phyloP scores from a whole-genome alignment of 768 basidiomycete species.

The Rhodotorula paludigena region DNA sequence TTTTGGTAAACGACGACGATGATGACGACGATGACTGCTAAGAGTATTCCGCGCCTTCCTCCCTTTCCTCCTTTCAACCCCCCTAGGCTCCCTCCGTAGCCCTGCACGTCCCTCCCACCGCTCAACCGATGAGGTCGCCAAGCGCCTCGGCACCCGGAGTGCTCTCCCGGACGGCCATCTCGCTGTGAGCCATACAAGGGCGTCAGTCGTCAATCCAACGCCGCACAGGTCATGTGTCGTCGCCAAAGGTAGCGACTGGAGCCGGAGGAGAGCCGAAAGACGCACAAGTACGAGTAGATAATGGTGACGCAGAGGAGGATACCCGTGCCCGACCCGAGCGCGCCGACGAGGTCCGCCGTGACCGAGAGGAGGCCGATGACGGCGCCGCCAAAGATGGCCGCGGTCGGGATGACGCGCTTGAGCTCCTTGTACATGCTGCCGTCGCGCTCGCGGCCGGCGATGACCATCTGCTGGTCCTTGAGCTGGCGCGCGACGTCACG shows the following conservation, averaged over 20 bases:
- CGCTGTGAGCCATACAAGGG: neutral
- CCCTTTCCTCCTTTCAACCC: neutral
- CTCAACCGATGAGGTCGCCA: slow-evolving; percentile 8
- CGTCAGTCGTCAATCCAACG: too few relatives aligned
- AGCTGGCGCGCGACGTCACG: slow-evolving; percentile 95
- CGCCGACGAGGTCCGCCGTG: slow-evolving; percentile 88
- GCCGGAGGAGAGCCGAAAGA: too few relatives aligned
- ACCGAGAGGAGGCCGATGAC: slow-evolving; percentile 87
- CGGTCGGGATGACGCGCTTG: slow-evolving; percentile 94
- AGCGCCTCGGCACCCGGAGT: slow-evolving; percentile 28
- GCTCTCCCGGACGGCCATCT: slow-evolving; percentile 33
- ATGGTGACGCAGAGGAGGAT: slow-evolving; percentile 55
- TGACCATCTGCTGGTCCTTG: slow-evolving; percentile 94
- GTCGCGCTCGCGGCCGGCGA: slow-evolving; percentile 72
- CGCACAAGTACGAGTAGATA: slow-evolving; percentile 29
- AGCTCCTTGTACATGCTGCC: slow-evolving; percentile 99
- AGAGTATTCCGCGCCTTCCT: too few relatives aligned
- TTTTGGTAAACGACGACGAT: neutral
- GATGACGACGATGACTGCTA: too few relatives aligned
- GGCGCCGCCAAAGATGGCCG: slow-evolving; percentile 95
- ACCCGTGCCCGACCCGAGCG: slow-evolving; percentile 73
- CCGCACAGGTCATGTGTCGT: too few relatives aligned
- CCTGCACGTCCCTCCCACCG: neutral
- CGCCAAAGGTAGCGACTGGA: neutral
- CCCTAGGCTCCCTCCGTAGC: neutral